phyloP scores from a whole-genome alignment of 345 rosid species.

The Acer negundo region DNA sequence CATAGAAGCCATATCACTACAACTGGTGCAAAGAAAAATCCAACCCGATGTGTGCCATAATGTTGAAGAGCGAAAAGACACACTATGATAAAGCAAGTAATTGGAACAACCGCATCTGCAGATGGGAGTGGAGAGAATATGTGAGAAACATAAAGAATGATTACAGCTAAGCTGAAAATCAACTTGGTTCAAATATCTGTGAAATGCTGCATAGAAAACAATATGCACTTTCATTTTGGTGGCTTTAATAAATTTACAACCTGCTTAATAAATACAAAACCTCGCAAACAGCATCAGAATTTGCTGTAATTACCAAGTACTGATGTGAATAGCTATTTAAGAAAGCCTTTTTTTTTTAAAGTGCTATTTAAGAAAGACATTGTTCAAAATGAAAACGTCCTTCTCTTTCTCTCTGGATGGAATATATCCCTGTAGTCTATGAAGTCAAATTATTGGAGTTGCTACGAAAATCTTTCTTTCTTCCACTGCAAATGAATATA shows the following conservation, averaged over 20 bases:
- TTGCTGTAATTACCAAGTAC: background rate
- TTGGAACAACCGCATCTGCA: slow-evolving; percentile 97
- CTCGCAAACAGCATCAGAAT: background rate
- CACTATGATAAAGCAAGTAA: slow-evolving; percentile 90
- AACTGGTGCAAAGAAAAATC: slow-evolving; percentile 90
- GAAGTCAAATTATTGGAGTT: background rate
- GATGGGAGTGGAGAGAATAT: slow-evolving; percentile 2
- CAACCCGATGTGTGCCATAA: slow-evolving; percentile 93
- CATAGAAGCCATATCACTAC: slow-evolving; percentile 83
- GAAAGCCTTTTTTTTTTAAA: too few species aligned
- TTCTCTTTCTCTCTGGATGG: background rate
- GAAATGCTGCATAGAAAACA: background rate
- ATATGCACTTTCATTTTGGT: background rate
- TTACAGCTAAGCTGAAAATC: slow-evolving; percentile 5
- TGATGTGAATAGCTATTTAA: too few species aligned
- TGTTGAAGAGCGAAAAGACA: slow-evolving; percentile 98
- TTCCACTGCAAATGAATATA: background rate
- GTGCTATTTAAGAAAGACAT: too few species aligned
- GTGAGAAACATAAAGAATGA: slow-evolving; percentile 20
- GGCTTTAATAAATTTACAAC: background rate
- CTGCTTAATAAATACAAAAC: background rate
- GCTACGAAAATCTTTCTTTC: background rate
- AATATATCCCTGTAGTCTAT: background rate
- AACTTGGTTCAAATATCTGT: background rate
- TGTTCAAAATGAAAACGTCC: background rate